Evolutionary conservation across 2,329 filamentous ascomycete species (phyloP).

Genomic region (Penicillium sumatraense): DNA sequence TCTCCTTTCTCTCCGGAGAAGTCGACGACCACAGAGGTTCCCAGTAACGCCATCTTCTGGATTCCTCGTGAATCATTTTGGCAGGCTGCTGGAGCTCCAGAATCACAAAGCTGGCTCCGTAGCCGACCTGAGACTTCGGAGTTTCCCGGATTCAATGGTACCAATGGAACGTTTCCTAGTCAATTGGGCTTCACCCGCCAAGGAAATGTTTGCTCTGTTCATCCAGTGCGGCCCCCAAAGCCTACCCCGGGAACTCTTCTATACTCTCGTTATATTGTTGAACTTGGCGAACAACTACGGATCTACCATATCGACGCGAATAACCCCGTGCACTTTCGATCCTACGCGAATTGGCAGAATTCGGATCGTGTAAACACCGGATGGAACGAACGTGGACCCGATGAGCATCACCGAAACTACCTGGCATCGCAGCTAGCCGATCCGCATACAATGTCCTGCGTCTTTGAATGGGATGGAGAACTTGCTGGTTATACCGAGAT

Average conservation of each 20-base stretch:
- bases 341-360: not conserved
- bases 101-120: not conserved
- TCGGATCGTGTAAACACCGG: not conserved
- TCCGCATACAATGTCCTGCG: not conserved
- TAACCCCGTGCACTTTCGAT: not conserved
- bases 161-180: not conserved
- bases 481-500: not conserved
- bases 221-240: not conserved
- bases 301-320: not conserved
- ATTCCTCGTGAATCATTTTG: not conserved
- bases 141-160: not conserved
- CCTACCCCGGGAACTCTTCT: not conserved
- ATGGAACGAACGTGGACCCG: not conserved
- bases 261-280: not conserved
- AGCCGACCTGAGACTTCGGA: not conserved
- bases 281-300: not conserved
- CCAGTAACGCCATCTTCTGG: not conserved
- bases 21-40: not conserved
- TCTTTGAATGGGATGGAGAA: not conserved
- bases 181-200: not conserved
- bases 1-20: not conserved
- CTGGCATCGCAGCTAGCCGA: not conserved
- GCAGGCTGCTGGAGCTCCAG: not conserved
- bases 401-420: not conserved
- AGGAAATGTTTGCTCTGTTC: not conserved